Conservation (phyloP, 1,284 basidiomycete genomes). For the Leucoagaricus sp. region DNA sequence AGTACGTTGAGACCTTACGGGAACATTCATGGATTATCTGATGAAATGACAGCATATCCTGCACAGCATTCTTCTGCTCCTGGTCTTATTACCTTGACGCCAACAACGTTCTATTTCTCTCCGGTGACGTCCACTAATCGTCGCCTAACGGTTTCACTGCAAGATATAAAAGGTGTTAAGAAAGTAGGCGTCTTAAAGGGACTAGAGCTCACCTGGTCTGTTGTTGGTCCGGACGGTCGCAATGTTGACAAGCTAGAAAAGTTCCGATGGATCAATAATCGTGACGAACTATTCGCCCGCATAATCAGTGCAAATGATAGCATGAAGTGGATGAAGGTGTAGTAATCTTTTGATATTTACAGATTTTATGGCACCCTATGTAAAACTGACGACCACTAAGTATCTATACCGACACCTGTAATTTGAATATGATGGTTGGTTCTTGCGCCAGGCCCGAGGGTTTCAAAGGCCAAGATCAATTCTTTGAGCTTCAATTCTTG, state of each 20-base stretch:
- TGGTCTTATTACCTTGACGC: conserved; percentile 59
- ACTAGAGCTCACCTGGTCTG: conserved; percentile 48
- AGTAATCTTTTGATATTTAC: background rate
- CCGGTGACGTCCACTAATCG: conserved; percentile 48
- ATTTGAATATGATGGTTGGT: too few relatives aligned
- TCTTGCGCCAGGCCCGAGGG: too few relatives aligned
- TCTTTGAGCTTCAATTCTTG: too few relatives aligned
- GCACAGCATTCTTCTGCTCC: conserved; percentile 56
- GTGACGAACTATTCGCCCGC: conserved; percentile 68
- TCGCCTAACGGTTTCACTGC: conserved; percentile 46
- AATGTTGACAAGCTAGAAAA: conserved; percentile 46
- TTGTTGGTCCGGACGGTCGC: conserved; percentile 27
- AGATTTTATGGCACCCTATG: too few relatives aligned
- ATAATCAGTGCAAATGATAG: conserved; percentile 50
- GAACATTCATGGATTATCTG: background rate
- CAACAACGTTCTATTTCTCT: conserved; percentile 52
- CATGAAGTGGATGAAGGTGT: conserved; percentile 29
- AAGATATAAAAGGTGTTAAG: conserved; percentile 55
- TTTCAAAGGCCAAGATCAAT: too few relatives aligned
- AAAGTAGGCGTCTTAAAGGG: conserved; percentile 56
- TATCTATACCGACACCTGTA: too few relatives aligned
- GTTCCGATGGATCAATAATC: conserved; percentile 59
- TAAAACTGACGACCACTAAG: too few relatives aligned
- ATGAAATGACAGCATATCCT: conserved; percentile 49
- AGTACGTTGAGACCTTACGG: conserved; percentile 34